These are phyloP conservation scores for Cordyceps cateniannulata DNA, from an alignment of 2,329 filamentous ascomycete genomes.

Conservation along the genomic window DNA sequence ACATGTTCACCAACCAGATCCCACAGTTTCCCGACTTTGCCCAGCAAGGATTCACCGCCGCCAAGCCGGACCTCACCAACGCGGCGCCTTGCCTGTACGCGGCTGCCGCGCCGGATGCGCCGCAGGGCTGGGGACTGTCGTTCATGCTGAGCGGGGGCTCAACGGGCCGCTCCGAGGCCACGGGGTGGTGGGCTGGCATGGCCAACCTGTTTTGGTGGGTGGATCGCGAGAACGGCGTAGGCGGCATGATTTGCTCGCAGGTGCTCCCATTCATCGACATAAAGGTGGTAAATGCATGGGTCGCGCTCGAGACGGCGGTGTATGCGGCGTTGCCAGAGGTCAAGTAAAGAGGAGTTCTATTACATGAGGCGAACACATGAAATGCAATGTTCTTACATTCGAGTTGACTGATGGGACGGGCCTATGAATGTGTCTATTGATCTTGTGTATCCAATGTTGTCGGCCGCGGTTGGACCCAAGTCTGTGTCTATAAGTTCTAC, in stretches of 20 bases:
- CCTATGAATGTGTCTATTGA: not conserved
- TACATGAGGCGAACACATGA: not conserved
- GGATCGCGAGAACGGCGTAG: constrained; percentile 53
- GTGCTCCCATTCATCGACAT: constrained; percentile 43
- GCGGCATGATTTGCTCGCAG: constrained; percentile 43
- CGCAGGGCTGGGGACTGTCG: constrained; percentile 59
- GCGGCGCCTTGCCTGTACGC: constrained; percentile 44
- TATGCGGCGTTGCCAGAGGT: constrained; percentile 22
- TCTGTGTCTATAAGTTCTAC: not conserved
- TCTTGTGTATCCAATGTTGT: too few species aligned
- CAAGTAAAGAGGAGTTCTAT: not conserved
- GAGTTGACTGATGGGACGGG: not conserved
- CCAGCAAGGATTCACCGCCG: constrained; percentile 34
- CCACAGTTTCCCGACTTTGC: constrained; percentile 47
- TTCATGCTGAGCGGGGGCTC: constrained; percentile 47
- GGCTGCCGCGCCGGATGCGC: constrained; percentile 32
- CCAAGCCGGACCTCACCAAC: constrained; percentile 44
- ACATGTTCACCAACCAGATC: constrained; percentile 61
- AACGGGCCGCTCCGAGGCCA: constrained; percentile 46
- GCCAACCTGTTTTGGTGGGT: constrained; percentile 58
- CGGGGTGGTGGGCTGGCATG: constrained; percentile 52
- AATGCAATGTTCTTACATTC: not conserved
- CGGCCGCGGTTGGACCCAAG: too few species aligned
- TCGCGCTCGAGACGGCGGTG: constrained; percentile 30
- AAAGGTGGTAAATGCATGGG: constrained; percentile 35